phyloP scores from a whole-genome alignment of 108 stramenopile genomes.

The Skeletonema marinoi region DNA sequence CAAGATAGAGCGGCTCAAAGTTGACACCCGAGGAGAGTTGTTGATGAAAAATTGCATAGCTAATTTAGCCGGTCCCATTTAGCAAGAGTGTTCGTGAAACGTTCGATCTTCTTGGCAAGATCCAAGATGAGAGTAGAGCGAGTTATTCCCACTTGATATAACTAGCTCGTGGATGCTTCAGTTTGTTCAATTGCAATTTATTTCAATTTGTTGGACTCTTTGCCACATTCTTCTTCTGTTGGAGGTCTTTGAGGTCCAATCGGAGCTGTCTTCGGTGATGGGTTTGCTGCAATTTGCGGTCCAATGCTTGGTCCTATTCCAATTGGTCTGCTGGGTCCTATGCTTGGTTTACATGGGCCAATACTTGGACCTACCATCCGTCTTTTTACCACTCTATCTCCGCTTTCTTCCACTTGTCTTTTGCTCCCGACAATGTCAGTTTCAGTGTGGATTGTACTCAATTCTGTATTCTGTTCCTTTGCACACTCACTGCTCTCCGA shows the following conservation, averaged over 20 bases:
- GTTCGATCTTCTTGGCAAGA: too few species aligned
- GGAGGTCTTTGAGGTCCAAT: not conserved
- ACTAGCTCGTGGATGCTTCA: too few species aligned
- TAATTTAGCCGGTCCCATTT: too few species aligned
- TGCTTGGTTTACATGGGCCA: not conserved
- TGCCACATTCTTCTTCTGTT: not conserved
- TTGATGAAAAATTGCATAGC: too few species aligned
- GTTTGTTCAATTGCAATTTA: too few species aligned
- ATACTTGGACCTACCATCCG: not conserved
- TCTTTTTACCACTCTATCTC: not conserved
- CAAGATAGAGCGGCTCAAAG: not conserved
- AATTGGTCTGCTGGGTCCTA: constrained; percentile 7
- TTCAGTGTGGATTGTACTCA: not conserved
- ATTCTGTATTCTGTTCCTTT: not conserved
- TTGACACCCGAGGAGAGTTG: not conserved
- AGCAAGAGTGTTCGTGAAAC: too few species aligned
- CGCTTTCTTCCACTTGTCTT: not conserved
- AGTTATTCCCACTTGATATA: too few species aligned
- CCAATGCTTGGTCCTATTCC: not conserved
- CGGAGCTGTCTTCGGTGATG: not conserved
- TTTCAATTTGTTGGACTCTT: not conserved
- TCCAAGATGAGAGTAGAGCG: too few species aligned
- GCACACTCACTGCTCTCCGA: not conserved
- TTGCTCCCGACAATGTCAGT: constrained; percentile 1
- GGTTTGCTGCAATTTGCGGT: not conserved